Conservation (phyloP, 2,329 filamentous ascomycete genomes). For the Alternaria arbusti region DNA sequence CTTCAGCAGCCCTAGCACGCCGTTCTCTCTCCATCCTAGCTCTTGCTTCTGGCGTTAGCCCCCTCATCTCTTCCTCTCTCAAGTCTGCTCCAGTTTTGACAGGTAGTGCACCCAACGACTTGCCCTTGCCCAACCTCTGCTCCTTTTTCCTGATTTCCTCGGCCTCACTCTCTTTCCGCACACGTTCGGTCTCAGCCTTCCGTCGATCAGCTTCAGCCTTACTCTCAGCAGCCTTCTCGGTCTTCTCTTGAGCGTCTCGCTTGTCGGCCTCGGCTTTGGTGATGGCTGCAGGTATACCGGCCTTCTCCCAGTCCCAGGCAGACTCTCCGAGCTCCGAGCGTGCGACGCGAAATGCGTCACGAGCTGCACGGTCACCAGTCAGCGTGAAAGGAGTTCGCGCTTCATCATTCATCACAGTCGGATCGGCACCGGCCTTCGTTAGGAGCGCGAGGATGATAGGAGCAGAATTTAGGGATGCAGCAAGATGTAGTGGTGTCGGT, state of each 20-base stretch:
- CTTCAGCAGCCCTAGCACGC: conserved; percentile 89
- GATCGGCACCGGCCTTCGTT: conserved; percentile 75
- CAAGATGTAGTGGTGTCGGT: conserved; percentile 83
- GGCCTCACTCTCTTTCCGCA: conserved; percentile 64
- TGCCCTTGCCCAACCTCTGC: conserved; percentile 55
- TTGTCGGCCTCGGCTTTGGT: conserved; percentile 73
- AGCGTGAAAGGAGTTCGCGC: conserved; percentile 88
- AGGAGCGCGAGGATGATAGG: conserved; percentile 80
- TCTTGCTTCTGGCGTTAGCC: conserved; percentile 86
- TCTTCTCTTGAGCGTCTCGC: conserved; percentile 72
- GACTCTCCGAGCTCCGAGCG: conserved; percentile 80
- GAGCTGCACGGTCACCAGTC: conserved; percentile 80
- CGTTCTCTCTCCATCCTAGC: conserved; percentile 85
- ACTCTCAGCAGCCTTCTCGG: conserved; percentile 72
- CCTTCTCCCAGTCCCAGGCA: conserved; percentile 78
- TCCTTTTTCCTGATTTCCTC: conserved; percentile 59
- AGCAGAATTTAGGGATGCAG: conserved; percentile 79
- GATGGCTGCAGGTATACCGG: conserved; percentile 74
- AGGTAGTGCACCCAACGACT: conserved; percentile 60
- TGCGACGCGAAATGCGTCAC: conserved; percentile 90
- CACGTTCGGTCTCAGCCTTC: conserved; percentile 74
- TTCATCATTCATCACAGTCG: conserved; percentile 66
- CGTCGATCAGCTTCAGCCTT: conserved; percentile 66
- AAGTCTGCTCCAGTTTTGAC: conserved; percentile 80
- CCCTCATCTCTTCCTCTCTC: conserved; percentile 81